A percentile compares a stretch with the other conserved stretches of the same genome.
Evolutionary conservation across 495 filamentous ascomycete genomes (phyloP).

Genomic region (Collariella sp.): DNA sequence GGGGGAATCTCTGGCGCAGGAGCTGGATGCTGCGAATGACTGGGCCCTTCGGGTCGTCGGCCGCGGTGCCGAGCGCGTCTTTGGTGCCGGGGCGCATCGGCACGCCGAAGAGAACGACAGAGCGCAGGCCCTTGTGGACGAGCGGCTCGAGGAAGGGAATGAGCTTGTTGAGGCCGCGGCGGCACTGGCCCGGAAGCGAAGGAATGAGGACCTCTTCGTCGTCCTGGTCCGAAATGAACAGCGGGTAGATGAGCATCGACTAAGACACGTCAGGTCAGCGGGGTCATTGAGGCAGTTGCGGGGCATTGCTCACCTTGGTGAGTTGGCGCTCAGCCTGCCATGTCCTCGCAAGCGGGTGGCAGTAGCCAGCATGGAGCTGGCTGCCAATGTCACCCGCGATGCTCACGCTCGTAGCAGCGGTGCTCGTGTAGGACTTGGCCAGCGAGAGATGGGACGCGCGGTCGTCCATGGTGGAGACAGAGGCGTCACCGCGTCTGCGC

Average conservation of each 20-base stretch:
- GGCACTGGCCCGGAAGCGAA: slow-evolving; percentile 79
- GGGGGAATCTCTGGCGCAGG: slow-evolving; percentile 71
- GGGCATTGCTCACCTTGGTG: slow-evolving; percentile 62
- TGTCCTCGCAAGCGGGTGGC: slow-evolving; percentile 77
- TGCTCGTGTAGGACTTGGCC: slow-evolving; percentile 73
- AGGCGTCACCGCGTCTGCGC: slow-evolving; percentile 35
- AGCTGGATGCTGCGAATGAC: slow-evolving; percentile 80
- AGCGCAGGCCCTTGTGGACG: slow-evolving; percentile 76
- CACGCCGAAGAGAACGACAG: slow-evolving; percentile 93
- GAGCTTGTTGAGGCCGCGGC: slow-evolving; percentile 78
- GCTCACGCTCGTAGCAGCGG: slow-evolving; percentile 87
- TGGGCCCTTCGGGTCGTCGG: slow-evolving; percentile 86
- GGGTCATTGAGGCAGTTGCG: neutral
- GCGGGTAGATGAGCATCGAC: slow-evolving; percentile 97
- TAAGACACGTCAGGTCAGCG: slow-evolving; percentile 29
- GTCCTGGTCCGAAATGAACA: slow-evolving; percentile 90
- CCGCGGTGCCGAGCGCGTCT: slow-evolving; percentile 85
- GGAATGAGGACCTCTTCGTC: slow-evolving; percentile 88
- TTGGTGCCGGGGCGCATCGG: slow-evolving; percentile 71
- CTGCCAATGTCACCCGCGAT: slow-evolving; percentile 88
- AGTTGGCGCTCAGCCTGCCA: slow-evolving; percentile 97
- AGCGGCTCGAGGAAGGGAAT: slow-evolving; percentile 78
- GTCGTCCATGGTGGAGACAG: slow-evolving; percentile 47
- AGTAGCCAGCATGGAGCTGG: slow-evolving; percentile 91
- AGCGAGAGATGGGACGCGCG: slow-evolving; percentile 58